Base-by-base conservation (phyloP, 192 early-diverging fungal species). In the Coemansia sp. region DNA sequence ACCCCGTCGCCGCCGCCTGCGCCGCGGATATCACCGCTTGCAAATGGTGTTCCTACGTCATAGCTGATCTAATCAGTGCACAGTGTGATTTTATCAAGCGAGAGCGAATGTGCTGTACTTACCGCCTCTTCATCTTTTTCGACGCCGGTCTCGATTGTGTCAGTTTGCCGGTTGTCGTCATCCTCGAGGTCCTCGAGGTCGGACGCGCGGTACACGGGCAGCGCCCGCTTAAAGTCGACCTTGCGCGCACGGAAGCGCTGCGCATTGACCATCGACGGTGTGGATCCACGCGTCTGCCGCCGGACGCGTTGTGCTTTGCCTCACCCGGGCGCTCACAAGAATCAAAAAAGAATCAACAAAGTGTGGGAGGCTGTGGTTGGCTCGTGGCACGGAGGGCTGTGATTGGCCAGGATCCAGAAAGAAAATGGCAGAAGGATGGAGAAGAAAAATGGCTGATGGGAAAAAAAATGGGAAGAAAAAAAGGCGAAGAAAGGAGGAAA, bases 61-160 rank as follows among this genome's bases (percentile, higher is more conserved):
- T 40, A n/a, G 16, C 6, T 40, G 35, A 40, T 40, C n/a, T 40
- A 40, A 40, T 32, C 10, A 8, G 31, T 10, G 31, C 0, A 0
- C 4, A 7, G 14, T 29, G 33, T 25, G 21, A 18, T 30, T 25
- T 7, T 48, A 52, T 22, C 21, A 16, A 38, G 27, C n/a, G 18
- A 35, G 51, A 8, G 21, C 14, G 31, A 6, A 7, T 16, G 28
- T n/a, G n/a, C n/a, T n/a, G 11, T 8, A 30, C 64, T 67, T 70
- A 78, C 88, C 33, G 71, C 64, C 68, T 98, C 95, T 78, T 98
- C 96, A 62, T 95, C 96, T 71, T 98, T 97, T 64, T 97, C 95
- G 5, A 98, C 96, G 60, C 96, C 96, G 10, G 94, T 99, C 51
- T 91, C 91, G 46, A 80, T 80, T 29, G 58, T 59, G 25, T 73